Evolutionary conservation across 2,329 filamentous ascomycete genomes (phyloP), one percentile per base, ranked within the genome.

Genomic region (Chaetothyriales sp.): DNA sequence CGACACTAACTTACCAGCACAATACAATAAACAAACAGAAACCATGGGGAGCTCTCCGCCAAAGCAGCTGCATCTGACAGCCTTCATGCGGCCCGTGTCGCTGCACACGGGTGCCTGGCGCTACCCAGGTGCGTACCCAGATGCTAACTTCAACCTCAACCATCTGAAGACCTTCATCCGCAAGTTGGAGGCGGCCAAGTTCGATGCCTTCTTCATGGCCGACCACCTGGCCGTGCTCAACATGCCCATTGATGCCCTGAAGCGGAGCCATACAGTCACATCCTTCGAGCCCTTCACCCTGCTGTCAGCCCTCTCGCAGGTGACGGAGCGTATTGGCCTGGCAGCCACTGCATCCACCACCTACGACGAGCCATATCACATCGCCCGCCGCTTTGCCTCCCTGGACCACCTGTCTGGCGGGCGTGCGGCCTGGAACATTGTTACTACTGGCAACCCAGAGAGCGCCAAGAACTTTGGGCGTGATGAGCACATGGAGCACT

Each of bases 81-180:
- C 75, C 0, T 79, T 78, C 53, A 78, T 79, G 75, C 72, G 76
- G 18, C 76, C 75, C 1, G 73, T 79, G 1, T 73, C 69, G 45
- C 63, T 78, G 8, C 75, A 79, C 55, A 75, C 73, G 1, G 73
- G 76, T 28, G 74, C 74, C 55, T 78, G 75, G 75, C 67, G 75
- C 5, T 78, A 77, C 54, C 75, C 75, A 0, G 73, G 72, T 2
- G 64, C 75, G 0, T 75, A 73, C 50, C 66, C 75, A 0, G 75
- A 78, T 50, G 75, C 75, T 49, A 79, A 78, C 63, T 78, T 78
- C 69, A 77, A 77, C 55, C 67, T 78, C 12, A 62, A 64, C 18
- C 74, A 78, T 55, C 63, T 78, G 4, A 72, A 71, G 46, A 66
- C 68, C 0, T 78, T 78, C 56, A 75, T 75, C 45, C 69, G 75